Evolutionary conservation across 2,329 filamentous ascomycete genomes (phyloP), one percentile per base, ranked within the genome.

Genomic region (Xylariaceae sp.): DNA sequence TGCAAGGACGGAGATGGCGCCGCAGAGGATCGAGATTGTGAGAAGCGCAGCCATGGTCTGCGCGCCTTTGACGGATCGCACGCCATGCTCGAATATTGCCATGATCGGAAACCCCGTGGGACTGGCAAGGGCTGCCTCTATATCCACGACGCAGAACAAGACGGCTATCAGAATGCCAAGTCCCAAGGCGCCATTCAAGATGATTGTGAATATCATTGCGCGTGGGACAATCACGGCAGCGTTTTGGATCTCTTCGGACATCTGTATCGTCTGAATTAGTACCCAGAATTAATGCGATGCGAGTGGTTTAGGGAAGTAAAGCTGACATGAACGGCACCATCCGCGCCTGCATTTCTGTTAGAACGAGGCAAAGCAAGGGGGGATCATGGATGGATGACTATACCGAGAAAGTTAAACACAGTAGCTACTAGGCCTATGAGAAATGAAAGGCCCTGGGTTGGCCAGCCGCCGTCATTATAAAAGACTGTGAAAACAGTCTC

Each of bases 161-260:
- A 75, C 58, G 1, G 72, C 69, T 8, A 76, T 62, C 9, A 74
- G 50, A 60, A 77, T 72, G n/a, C 68, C 62, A 29, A 77, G 71
- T 0, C 74, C 74, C 0, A 74, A 59, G 1, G 63, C 43, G 3
- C 68, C 71, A 40, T 75, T 77, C 35, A 76, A 57, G 0, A 65
- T 44, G 0, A 76, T 59, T 4, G 63, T 66, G 3, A 61, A 54
- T 27, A 76, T 64, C 46, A 77, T 71, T 0, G 70, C 65, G 9
- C 61, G 61, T 0, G 74, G 74, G 1, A 77, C 63, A 1, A 68
- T 67, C 1, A 63, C 55, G 1, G 69, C 64, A 0, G 73, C 68
- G 36, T 75, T 64, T 9, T 61, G 46, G 2, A 68, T 62, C 41
- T 70, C 68, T 38, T 71, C 67, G 2, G 59, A 56, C 63, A 67